phyloP scores from a whole-genome alignment of 805 yeast species.

The Ogataea henricii region DNA sequence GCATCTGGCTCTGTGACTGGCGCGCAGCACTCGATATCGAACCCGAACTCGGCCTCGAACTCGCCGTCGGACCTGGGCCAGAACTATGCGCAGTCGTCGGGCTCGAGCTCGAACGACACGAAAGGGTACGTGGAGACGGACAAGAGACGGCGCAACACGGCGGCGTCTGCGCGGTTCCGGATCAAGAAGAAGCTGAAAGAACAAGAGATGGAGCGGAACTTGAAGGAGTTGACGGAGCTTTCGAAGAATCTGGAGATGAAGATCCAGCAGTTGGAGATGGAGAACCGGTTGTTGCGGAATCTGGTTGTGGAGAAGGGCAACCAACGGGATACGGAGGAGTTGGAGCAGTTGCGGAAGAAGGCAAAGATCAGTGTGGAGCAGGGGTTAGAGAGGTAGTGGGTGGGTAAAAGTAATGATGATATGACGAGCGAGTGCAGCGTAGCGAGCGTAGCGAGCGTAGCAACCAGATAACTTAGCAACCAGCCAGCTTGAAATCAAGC shows the following conservation, averaged over 20 bases:
- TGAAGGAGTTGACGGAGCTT: slow-evolving; percentile 70
- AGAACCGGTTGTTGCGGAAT: slow-evolving; percentile 80
- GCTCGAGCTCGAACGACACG: slow-evolving; percentile 5
- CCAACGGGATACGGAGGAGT: slow-evolving; percentile 51
- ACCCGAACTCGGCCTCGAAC: slow-evolving; percentile 5
- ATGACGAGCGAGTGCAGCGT: too few species aligned
- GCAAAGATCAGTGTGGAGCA: slow-evolving; percentile 38
- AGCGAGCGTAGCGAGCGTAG: too few species aligned
- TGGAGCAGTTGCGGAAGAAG: slow-evolving; percentile 52
- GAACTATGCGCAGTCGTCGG: background rate
- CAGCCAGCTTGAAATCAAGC: too few species aligned
- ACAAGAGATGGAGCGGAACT: slow-evolving; percentile 81
- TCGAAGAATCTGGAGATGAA: slow-evolving; percentile 68
- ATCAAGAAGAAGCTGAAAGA: slow-evolving; percentile 90
- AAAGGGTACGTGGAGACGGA: slow-evolving; percentile 47
- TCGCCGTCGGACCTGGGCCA: background rate
- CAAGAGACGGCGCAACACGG: slow-evolving; percentile 86
- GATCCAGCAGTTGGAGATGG: slow-evolving; percentile 88
- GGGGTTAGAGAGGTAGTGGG: background rate
- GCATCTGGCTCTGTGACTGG: slow-evolving; percentile 1
- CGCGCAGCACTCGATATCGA: background rate
- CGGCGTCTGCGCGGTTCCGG: slow-evolving; percentile 92
- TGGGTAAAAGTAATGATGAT: too few species aligned
- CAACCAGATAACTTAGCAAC: too few species aligned
- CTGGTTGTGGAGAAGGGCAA: slow-evolving; percentile 81